These are phyloP conservation scores for Collybia sordida DNA, from an alignment of 768 basidiomycete genomes.

Conservation along the genomic window DNA sequence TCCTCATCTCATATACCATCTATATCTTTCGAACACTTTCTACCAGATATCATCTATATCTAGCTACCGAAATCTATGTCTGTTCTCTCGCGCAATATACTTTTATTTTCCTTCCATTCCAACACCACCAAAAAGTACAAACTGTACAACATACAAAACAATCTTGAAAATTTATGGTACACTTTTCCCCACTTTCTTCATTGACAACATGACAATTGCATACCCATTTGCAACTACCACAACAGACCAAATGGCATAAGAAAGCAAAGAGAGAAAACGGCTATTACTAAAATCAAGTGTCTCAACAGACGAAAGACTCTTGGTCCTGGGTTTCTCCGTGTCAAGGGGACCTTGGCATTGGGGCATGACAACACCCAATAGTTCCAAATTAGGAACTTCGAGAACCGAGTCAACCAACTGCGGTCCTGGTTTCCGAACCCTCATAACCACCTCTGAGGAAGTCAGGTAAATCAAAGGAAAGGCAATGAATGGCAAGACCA, in stretches of 20 bases:
- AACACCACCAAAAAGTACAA: too few species aligned
- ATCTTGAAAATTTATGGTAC: not conserved
- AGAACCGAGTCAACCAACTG: not conserved
- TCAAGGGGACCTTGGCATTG: not conserved
- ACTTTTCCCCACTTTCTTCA: conserved; percentile 18
- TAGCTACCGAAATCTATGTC: too few species aligned
- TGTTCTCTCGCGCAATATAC: too few species aligned
- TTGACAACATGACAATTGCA: conserved; percentile 45
- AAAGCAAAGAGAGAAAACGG: conserved; percentile 32
- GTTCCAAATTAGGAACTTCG: not conserved
- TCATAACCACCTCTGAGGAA: conserved; percentile 60
- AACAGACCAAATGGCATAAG: conserved; percentile 47
- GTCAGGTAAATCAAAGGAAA: conserved; percentile 74
- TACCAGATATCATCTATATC: too few species aligned
- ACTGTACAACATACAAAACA: too few species aligned
- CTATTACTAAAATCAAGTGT: conserved; percentile 41
- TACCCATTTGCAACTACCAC: conserved; percentile 52
- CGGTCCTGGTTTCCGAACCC: conserved; percentile 38
- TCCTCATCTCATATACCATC: too few species aligned
- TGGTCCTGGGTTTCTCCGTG: conserved; percentile 2
- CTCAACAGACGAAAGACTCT: conserved; percentile 13
- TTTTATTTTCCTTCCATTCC: conserved; percentile 14
- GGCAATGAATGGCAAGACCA: conserved; percentile 74
- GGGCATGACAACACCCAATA: not conserved
- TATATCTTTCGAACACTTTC: too few species aligned